Base-by-base conservation (phyloP, 345 rosid genomes). In the Anastatica hierochuntica region DNA sequence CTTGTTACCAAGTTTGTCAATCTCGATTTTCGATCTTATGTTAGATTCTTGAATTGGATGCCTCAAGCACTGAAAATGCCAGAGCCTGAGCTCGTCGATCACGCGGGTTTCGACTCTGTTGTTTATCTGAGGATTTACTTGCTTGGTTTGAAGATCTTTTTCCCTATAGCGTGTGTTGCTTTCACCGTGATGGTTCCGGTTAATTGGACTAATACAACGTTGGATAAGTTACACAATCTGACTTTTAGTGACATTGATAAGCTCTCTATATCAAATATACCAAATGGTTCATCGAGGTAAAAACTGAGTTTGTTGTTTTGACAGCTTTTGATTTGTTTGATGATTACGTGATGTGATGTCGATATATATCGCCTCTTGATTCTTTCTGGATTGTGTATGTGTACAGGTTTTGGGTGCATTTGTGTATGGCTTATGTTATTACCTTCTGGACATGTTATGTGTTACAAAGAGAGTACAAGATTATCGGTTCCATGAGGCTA, bases 361-460 rank as follows among this genome's bases (percentile, higher is more conserved):
- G n/a, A n/a, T n/a, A n/a, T n/a, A n/a, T n/a, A n/a, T n/a, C n/a
- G n/a, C n/a, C n/a, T n/a, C n/a, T n/a, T n/a, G n/a, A n/a, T 24
- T 24, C 6, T 7, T 24, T 24, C 6, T 24, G 27, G 6, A 3
- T 24, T 24, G 6, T 24, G 27, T 14, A 2, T 26, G 1, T 50
- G 31, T 64, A 20, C 78, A 90, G 96, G 70, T 87, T 90, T 67
- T 90, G 96, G 96, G 79, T 84, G 34, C 98, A 87, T 79, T 54
- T 87, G 51, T 81, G 77, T 26, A 82, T 84, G 90, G 95, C 96
- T 30, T 90, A 87, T 74, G 83, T 58, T 49, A 79, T 87, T 58
- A 87, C 82, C n/a, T 77, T 84, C 63, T 90, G 98, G 98, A 84
- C 96, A 17, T 87, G 98, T 70, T 84, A 74, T 57, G 76, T 82